Evolutionary conservation across 2,329 filamentous ascomycete genomes (phyloP).

Genomic region (Botrytis squamosa): DNA sequence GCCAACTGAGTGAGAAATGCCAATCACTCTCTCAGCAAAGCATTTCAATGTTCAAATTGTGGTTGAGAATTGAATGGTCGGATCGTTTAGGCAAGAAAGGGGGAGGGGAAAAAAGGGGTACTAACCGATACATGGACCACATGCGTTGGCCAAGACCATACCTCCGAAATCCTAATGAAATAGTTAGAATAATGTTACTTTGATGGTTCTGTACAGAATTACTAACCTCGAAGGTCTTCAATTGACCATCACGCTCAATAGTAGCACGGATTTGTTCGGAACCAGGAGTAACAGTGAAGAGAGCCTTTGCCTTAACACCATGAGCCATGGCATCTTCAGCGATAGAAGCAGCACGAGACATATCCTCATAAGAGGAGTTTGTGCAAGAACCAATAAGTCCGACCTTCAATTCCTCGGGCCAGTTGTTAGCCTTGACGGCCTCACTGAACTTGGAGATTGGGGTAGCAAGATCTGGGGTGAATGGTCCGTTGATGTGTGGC

Average conservation of each 20-base stretch:
- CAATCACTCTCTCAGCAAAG: not conserved
- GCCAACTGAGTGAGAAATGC: not conserved
- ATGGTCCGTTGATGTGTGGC: slow-evolving; percentile 97
- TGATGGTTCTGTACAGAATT: not conserved
- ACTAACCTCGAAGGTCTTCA: slow-evolving; percentile 76
- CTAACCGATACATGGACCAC: slow-evolving; percentile 78
- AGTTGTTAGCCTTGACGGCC: slow-evolving; percentile 89
- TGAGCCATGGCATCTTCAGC: slow-evolving; percentile 87
- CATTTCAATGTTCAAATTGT: not conserved
- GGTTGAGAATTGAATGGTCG: not conserved
- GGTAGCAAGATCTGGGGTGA: slow-evolving; percentile 96
- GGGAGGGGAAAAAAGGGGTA: slow-evolving; percentile 10
- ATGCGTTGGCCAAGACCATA: slow-evolving; percentile 92
- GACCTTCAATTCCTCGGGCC: slow-evolving; percentile 95
- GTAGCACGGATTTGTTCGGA: slow-evolving; percentile 96
- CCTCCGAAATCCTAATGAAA: slow-evolving; percentile 71
- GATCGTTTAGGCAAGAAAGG: not conserved
- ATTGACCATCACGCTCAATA: slow-evolving; percentile 76
- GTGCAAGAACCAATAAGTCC: slow-evolving; percentile 98
- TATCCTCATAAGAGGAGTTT: slow-evolving; percentile 83
- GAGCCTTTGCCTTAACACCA: slow-evolving; percentile 87
- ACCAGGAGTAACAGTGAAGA: slow-evolving; percentile 94
- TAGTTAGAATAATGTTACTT: not conserved
- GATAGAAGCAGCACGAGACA: slow-evolving; percentile 90
- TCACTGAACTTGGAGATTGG: slow-evolving; percentile 97